Evolutionary conservation across 257 asterid genomes (phyloP).

Genomic region (Paraleonurus japonicus): DNA sequence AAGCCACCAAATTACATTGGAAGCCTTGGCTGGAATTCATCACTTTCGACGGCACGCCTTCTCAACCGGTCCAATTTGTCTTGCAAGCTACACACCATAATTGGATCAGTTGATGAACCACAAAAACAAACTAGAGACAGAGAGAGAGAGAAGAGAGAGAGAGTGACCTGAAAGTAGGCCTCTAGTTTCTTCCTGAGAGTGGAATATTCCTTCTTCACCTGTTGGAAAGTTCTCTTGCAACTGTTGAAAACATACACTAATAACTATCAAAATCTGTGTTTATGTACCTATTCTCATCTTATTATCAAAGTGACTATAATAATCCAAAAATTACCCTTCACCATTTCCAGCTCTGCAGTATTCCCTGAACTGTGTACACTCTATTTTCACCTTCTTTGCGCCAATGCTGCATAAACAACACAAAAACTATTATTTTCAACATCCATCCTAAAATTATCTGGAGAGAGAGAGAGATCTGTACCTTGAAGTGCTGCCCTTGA

Average conservation of each 20-base stretch:
- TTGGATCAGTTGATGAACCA: neutral
- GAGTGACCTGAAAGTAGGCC: constrained; percentile 68
- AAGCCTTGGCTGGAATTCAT: neutral
- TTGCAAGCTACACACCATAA: constrained; percentile 43
- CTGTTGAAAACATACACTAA: constrained; percentile 28
- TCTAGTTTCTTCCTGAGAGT: constrained; percentile 67
- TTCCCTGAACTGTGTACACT: constrained; percentile 66
- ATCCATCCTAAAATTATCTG: constrained; percentile 8
- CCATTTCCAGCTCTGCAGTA: constrained; percentile 58
- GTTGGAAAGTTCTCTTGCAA: constrained; percentile 70
- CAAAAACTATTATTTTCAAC: constrained; percentile 1
- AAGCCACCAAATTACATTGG: constrained; percentile 1
- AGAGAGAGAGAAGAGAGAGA: neutral
- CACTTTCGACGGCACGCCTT: constrained; percentile 47
- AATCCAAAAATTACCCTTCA: constrained; percentile 55
- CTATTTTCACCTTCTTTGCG: constrained; percentile 65
- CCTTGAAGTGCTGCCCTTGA: constrained; percentile 81
- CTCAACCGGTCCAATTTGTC: constrained; percentile 63
- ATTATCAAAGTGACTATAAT: neutral
- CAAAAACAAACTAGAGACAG: neutral
- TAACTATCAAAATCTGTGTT: neutral
- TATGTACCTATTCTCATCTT: neutral
- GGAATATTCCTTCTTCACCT: constrained; percentile 65
- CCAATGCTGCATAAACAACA: constrained; percentile 65
- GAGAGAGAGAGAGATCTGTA: constrained; percentile 14